These are phyloP conservation scores for Colletotrichum sp. DNA, from an alignment of 2,329 filamentous ascomycete species.

Conservation along the genomic window DNA sequence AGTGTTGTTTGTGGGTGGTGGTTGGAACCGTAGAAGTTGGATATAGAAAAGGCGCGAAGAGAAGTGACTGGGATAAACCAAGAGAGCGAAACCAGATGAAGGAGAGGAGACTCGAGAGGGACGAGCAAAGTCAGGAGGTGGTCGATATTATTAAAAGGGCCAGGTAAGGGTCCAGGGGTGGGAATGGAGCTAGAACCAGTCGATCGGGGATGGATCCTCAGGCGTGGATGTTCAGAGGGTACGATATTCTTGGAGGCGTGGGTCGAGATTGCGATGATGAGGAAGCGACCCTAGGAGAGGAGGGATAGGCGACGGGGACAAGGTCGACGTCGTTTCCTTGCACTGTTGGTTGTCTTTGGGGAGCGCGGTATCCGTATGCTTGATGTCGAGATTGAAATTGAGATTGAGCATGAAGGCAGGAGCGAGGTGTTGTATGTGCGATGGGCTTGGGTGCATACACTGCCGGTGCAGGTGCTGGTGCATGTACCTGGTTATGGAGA, in stretches of 20 bases:
- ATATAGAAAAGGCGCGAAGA: conserved; percentile 17
- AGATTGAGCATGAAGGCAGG: background rate
- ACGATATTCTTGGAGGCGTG: conserved; percentile 16
- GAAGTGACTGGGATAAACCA: conserved; percentile 19
- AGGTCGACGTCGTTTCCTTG: background rate
- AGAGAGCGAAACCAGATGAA: conserved; percentile 23
- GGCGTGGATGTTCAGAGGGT: conserved; percentile 15
- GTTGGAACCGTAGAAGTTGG: conserved; percentile 14
- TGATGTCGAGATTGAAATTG: background rate
- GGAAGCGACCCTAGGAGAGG: conserved; percentile 12
- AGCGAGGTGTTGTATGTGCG: background rate
- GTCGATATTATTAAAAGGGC: conserved; percentile 27
- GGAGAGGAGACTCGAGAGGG: conserved; percentile 25
- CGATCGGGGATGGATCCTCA: conserved; percentile 24
- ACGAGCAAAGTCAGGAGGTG: conserved; percentile 28
- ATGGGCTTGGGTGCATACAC: conserved; percentile 1
- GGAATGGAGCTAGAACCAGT: conserved; percentile 23
- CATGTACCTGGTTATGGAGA: background rate
- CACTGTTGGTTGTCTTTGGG: conserved; percentile 6
- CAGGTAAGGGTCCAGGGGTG: conserved; percentile 23
- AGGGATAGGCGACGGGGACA: conserved; percentile 9
- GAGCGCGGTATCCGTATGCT: background rate
- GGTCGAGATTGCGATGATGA: conserved; percentile 21
- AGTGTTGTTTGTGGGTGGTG: conserved; percentile 9
- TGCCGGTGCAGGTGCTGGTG: background rate